These are phyloP conservation scores for Tolypocladium guangdongense DNA, from an alignment of 2,329 filamentous ascomycete genomes.

Conservation along the genomic window DNA sequence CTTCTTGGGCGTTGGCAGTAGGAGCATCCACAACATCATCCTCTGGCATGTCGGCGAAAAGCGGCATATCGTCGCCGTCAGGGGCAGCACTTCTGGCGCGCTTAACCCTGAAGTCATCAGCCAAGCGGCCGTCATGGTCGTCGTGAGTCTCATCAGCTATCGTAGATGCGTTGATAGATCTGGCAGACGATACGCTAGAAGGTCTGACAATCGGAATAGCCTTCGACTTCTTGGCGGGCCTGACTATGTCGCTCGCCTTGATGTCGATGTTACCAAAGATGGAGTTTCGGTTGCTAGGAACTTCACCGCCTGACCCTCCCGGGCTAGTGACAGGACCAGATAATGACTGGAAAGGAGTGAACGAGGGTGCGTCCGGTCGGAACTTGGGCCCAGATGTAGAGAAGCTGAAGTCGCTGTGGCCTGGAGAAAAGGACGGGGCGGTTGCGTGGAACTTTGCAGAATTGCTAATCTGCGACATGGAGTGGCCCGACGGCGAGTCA, in stretches of 20 bases:
- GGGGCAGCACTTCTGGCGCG: conserved; percentile 54
- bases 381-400: conserved; percentile 57
- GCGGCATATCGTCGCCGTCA: conserved; percentile 62
- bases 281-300: conserved; percentile 29
- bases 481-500: conserved; percentile 9
- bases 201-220: conserved; percentile 72
- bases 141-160: conserved; percentile 14
- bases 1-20: conserved; percentile 11
- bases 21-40: conserved; percentile 6
- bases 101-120: conserved; percentile 62
- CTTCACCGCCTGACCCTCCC: conserved; percentile 32
- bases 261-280: conserved; percentile 64
- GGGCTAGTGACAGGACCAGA: conserved; percentile 36
- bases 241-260: conserved; percentile 48
- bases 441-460: conserved; percentile 54
- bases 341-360: conserved; percentile 50
- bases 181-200: conserved; percentile 35
- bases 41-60: conserved; percentile 52
- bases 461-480: conserved; percentile 20
- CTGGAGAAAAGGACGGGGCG: conserved; percentile 62
- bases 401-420: conserved; percentile 55
- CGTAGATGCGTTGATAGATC: conserved; percentile 12
- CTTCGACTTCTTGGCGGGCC: conserved; percentile 63
- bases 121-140: conserved; percentile 44
- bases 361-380: conserved; percentile 65